Base-by-base conservation (phyloP, 2,329 filamentous ascomycete genomes). In the Hirsutella minnesotensis region DNA sequence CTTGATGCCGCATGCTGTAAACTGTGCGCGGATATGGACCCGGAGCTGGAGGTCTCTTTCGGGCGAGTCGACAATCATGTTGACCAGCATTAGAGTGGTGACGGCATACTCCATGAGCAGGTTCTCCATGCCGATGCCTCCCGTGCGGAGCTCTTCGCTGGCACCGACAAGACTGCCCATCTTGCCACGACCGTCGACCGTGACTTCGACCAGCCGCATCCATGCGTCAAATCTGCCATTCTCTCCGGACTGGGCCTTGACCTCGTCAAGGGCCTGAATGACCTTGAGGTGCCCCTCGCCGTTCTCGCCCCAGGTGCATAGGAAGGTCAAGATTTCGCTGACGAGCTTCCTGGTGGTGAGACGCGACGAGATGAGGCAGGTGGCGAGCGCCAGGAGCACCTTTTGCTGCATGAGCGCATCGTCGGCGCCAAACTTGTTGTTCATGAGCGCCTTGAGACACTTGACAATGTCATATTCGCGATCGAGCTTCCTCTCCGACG, bases 121-220 rank as follows among this genome's bases (percentile, higher is more conserved):
- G 63, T 96, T 96, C 73, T 98, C 92, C 82, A 96, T 95, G 60
- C 92, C 92, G 56, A 95, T 94, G 50, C 92, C 92, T 50, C 92
- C 92, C 55, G 86, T 95, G 53, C 92, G 83, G 46, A 95, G 82
- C 67, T 98, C 92, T 56, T 96, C 92, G 56, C 88, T 95, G 27
- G 92, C 92, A 50, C 92, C 92, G 22, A 98, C 92, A 53, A 96
- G 71, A 66, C 89, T 95, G 54, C 92, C 92, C 88, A 98, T 95
- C 73, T 96, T 98, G 54, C 92, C 92, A 56, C 92, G 83, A 33
- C 92, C 92, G 63, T 96, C 92, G 49, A 95, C 81, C 1, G 90
- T 96, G 53, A 96, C 90, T 65, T 96, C 92, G 35, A 96, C 90
- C 46, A 95, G 83, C 46, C 92, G 86, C 86, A 98, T 95, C 92